Evolutionary conservation across 768 basidiomycete genomes (phyloP), one percentile per base, ranked within the genome.

Genomic region (Phlebiopsis gigantea): DNA sequence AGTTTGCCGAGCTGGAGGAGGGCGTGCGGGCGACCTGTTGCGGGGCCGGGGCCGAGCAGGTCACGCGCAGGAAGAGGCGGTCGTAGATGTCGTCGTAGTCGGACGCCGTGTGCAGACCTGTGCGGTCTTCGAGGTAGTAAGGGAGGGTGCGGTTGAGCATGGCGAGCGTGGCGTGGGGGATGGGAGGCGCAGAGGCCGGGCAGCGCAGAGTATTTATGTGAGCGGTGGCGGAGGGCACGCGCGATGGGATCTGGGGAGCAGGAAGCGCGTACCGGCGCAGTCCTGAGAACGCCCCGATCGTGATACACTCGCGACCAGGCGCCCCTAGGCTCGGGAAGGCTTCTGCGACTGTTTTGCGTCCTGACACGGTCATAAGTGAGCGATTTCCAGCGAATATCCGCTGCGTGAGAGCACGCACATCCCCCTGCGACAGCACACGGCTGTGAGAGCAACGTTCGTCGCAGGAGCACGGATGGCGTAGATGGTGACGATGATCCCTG

Each of bases 71-170:
- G 73, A 87, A 89, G 60, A 83, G 71, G 54, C 88, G 81, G 69
- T 90, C 88, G 66, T 89, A 90, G 62, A 88, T 79, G 63, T 90
- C 88, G 66, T 88, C 86, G 60, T 82, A 89, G 74, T 90, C 86
- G 1, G 85, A 78, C 46, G 72, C 69, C 12, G 76, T 72, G 57
- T 78, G 69, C 14, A 71, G 68, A 19, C 80, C 85, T 0, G 87
- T 84, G 46, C 84, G 81, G 72, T 89, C 87, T 68, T 89, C 87
- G 44, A 88, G 76, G 46, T 78, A 79, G 61, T 79, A 79, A 17
- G 84, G 82, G 56, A 81, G 74, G 1, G 65, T 49, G 45, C 45
- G 67, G 70, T 22, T 58, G 62, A 59, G 49, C 67, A 67, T 63
- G n/a, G 44, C 45, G 22, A 22, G 8, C 25, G 25, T 26, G 46